Base-by-base conservation (phyloP, 2,329 filamentous ascomycete species). In the Orbilia oligospora region DNA sequence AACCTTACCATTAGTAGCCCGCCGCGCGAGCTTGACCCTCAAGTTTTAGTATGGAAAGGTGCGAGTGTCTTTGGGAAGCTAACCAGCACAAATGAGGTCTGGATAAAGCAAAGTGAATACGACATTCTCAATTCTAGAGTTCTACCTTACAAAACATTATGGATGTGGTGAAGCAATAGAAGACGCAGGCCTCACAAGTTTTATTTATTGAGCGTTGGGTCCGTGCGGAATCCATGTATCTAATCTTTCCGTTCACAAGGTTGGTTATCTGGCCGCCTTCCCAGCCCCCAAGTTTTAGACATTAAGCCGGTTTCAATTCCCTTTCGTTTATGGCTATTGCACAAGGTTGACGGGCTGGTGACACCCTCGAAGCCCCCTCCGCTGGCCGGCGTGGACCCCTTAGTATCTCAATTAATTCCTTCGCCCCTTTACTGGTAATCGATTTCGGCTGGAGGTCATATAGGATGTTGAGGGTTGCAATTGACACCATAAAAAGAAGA, bases 21-120 rank as follows among this genome's bases (percentile, higher is more conserved):
- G n/a, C 96, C 96, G 0, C 88, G 95, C 82, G 96, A 99, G 82
- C 91, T 99, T 86, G 96, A 99, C 85, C 93, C 96, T 77, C 94
- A 97, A 85, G 94, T 98, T n/a, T 92, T 98, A 67, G 91, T 91
- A 8, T 99, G 96, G 96, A 99, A 99, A 88, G 96, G 96, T 3
- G 96, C 93, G 0, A 97, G 94, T 83, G 94, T 99, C 16, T 99
- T 97, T 87, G 94, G 93, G 1, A 94, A 97, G 86, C 86, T 98
- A 81, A 89, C 91, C 77, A 87, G 86, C 55, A 94, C 93, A 16
- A 98, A 98, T 85, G 96, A 99, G 84, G 96, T 92, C 82, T 99
- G 96, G 96, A 93, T 98, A 83, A 92, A 91, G 14, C 89, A 90
- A 56, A 87, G 91, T 82, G 95, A 98, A 87, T 97, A 95, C 85